Evolutionary conservation across 2,329 filamentous ascomycete species (phyloP).

Genomic region (Tolypocladium inflatum): DNA sequence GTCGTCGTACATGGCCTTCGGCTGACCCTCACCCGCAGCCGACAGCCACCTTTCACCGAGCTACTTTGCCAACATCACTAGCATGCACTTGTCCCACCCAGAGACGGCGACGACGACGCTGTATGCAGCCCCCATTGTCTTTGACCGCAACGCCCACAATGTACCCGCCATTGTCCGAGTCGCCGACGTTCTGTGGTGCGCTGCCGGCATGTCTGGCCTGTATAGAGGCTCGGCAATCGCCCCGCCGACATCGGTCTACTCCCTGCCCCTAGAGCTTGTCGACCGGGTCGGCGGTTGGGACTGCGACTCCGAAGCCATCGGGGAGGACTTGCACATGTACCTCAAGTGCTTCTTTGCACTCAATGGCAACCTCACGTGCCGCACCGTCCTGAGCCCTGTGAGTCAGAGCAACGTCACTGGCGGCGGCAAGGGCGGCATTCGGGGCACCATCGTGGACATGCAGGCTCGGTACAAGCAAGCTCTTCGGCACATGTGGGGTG

Average conservation of each 20-base stretch:
- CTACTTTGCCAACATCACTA: constrained; percentile 57
- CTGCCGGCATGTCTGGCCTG: constrained; percentile 59
- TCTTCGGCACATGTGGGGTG: constrained; percentile 67
- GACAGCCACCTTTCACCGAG: constrained; percentile 61
- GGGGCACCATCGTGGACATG: constrained; percentile 47
- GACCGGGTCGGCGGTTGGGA: constrained; percentile 67
- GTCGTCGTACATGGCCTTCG: not conserved
- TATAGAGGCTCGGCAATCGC: constrained; percentile 54
- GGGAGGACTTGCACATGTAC: constrained; percentile 71
- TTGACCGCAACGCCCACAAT: constrained; percentile 62
- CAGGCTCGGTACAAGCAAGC: constrained; percentile 62
- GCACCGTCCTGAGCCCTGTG: constrained; percentile 57
- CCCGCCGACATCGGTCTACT: constrained; percentile 67
- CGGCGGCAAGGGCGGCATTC: constrained; percentile 41
- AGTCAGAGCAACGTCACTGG: constrained; percentile 65
- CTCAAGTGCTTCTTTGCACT: constrained; percentile 69
- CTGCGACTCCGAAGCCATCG: constrained; percentile 59
- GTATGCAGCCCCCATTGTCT: constrained; percentile 63
- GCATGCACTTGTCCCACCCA: constrained; percentile 50
- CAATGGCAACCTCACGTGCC: constrained; percentile 56
- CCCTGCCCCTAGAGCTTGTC: constrained; percentile 55
- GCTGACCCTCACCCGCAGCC: constrained; percentile 31
- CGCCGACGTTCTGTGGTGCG: constrained; percentile 63
- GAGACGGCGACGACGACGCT: constrained; percentile 53
- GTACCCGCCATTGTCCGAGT: constrained; percentile 61